Evolutionary conservation across 2,329 filamentous ascomycete species (phyloP).

Genomic region (Neofusicoccum ribis): DNA sequence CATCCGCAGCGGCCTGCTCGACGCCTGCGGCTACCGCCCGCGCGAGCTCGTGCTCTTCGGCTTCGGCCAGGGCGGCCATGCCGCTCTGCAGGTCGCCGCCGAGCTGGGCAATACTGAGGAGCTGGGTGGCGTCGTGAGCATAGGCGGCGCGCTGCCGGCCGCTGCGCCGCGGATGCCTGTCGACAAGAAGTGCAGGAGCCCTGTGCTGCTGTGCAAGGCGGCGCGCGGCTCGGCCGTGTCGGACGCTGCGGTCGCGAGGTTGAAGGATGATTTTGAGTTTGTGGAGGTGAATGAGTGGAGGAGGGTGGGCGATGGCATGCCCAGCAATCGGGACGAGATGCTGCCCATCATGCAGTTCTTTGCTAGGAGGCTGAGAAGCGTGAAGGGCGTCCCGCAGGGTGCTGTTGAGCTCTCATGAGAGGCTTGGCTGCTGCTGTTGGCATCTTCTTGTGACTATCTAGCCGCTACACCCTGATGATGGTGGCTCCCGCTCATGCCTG

Average conservation of each 20-base stretch:
- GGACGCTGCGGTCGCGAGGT: constrained; percentile 61
- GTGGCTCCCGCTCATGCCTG: too few species aligned
- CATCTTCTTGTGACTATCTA: too few species aligned
- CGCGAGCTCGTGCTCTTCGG: constrained; percentile 57
- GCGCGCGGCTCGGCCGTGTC: constrained; percentile 55
- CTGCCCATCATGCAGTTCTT: constrained; percentile 85
- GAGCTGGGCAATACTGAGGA: constrained; percentile 37
- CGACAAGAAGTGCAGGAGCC: constrained; percentile 60
- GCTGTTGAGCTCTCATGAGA: constrained; percentile 13
- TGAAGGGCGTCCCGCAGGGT: constrained; percentile 4
- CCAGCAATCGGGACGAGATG: constrained; percentile 80
- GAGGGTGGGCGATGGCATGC: constrained; percentile 73
- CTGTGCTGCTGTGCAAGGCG: constrained; percentile 63
- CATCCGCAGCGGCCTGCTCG: constrained; percentile 46
- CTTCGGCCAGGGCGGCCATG: constrained; percentile 58
- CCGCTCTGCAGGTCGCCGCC: constrained; percentile 48
- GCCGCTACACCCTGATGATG: too few species aligned
- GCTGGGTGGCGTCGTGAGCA: constrained; percentile 60
- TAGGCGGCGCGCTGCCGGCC: constrained; percentile 61
- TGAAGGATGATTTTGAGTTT: constrained; percentile 64
- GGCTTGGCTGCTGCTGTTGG: background rate
- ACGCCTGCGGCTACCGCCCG: constrained; percentile 50
- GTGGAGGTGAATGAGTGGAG: constrained; percentile 42
- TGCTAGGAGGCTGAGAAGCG: constrained; percentile 59
- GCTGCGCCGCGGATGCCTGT: constrained; percentile 31